Percentiles rank a stretch among this genome's conserved stretches.
These are phyloP conservation scores for Emiliania huxleyi DNA, from an alignment of 78 protist genomes.

Conservation along the genomic window DNA sequence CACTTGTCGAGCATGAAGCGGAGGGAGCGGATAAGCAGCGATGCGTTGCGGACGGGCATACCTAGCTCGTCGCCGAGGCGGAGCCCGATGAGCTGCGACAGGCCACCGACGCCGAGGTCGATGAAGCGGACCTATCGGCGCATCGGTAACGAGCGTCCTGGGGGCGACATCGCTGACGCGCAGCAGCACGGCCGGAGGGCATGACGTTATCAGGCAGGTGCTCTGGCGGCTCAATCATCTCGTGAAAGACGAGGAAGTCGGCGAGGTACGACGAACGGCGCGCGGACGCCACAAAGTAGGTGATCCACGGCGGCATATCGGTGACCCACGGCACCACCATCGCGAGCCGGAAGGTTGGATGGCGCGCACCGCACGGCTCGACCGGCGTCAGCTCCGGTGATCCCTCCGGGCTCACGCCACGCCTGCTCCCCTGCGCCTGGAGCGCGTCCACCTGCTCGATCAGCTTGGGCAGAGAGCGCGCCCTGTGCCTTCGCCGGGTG, in stretches of 20 bases:
- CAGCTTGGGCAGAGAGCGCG: neutral
- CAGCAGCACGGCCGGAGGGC: too few species aligned
- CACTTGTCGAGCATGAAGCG: constrained; percentile 1
- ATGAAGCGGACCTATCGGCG: too few species aligned
- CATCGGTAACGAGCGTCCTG: too few species aligned
- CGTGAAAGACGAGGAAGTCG: neutral
- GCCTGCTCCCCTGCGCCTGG: neutral
- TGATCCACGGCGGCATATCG: neutral
- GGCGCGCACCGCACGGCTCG: neutral
- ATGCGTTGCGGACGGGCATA: neutral
- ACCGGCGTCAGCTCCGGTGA: neutral
- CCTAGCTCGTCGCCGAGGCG: neutral
- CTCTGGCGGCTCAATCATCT: neutral
- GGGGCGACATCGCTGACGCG: too few species aligned
- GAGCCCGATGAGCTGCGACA: neutral
- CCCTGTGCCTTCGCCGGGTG: too few species aligned
- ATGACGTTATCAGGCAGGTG: neutral
- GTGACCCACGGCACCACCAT: neutral
- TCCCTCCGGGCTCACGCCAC: neutral
- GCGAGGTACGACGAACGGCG: neutral
- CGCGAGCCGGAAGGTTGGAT: neutral
- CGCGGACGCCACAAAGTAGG: neutral
- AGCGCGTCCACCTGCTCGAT: neutral
- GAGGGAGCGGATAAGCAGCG: constrained; percentile 1
- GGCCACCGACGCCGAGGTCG: neutral